Base-by-base conservation (phyloP, 1,139 yeast species). In the Taphrina sp. region DNA sequence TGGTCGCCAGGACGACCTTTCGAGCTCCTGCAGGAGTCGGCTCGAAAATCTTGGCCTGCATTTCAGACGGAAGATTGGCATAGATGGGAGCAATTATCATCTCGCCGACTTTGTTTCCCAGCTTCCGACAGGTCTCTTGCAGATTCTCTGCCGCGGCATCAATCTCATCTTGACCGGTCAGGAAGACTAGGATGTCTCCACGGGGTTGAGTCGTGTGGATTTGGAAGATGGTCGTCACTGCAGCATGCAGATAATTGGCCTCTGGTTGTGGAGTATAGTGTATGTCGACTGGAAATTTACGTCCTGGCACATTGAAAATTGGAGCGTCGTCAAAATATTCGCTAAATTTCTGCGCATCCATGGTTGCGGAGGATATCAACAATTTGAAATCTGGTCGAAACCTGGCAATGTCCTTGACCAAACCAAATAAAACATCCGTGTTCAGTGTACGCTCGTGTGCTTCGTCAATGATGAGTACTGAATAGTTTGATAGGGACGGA, bases 361-460 rank as follows among this genome's bases (percentile, higher is more conserved):
- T 84, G 0, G 98, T 92, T 0, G 98, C 98, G 3, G 96, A 89
- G 0, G 97, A 89, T 45, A 92, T 83, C 16, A 92, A 71, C 3
- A 92, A 66, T 63, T 81, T 81, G 58, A 94, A 72, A 61, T 86
- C 94, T 0, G 81, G 78, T 46, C 96, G 73, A 36, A 76, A 74
- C 14, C 74, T 71, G 2, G 81, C 71, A 3, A 90, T 78, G 59
- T 85, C 92, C 64, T 89, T 89, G 29, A 92, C 71, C 34, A 92
- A 73, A 2, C 95, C 95, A 51, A 92, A 72, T 17, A 90, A 67
- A n/a, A 92, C 81, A 69, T 92, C 98, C 0, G 97, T 90, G n/a
- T 87, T 83, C 24, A 90, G 71, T 0, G 97, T 90, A 58, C 98
- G 77, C 68, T 92, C 98, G 67, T 92, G 98, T 0, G 98, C 97